Evolutionary conservation across 805 yeast species (phyloP).

Genomic region (Yarrowia divulgata): DNA sequence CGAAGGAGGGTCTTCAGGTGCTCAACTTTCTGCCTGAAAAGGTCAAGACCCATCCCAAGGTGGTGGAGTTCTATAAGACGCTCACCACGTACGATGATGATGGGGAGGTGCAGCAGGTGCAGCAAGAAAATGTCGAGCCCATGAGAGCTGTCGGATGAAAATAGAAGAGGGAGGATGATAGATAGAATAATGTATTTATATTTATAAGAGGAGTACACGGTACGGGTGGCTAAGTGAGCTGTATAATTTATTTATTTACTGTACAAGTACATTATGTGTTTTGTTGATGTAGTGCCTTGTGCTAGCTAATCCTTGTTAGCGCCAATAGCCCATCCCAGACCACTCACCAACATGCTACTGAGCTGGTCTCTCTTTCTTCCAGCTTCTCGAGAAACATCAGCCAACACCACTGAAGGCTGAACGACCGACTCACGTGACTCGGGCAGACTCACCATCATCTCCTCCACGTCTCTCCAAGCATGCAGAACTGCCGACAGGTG

Average conservation of each 20-base stretch:
- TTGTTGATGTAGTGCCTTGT: too few relatives aligned
- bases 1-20: slow-evolving; percentile 83
- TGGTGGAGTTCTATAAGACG: slow-evolving; percentile 67
- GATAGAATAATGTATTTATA: slow-evolving; percentile 6
- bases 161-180: slow-evolving; percentile 2
- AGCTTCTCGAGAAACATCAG: slow-evolving; percentile 43
- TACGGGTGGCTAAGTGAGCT: not conserved
- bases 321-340: slow-evolving; percentile 71
- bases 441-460: slow-evolving; percentile 3
- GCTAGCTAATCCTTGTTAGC: slow-evolving; percentile 49
- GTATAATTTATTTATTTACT: slow-evolving; percentile 3
- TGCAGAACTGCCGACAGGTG: slow-evolving; percentile 18
- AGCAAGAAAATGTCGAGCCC: slow-evolving; percentile 26
- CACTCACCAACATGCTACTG: slow-evolving; percentile 60
- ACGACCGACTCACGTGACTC: slow-evolving; percentile 43
- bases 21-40: slow-evolving; percentile 68
- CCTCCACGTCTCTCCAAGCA: slow-evolving; percentile 34
- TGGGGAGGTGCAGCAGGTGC: slow-evolving; percentile 8
- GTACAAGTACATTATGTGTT: not conserved
- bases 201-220: not conserved
- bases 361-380: slow-evolving; percentile 54
- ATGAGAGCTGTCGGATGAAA: slow-evolving; percentile 28
- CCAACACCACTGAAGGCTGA: slow-evolving; percentile 43
- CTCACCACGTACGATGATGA: slow-evolving; percentile 44
- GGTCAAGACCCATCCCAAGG: slow-evolving; percentile 75